A percentile compares a stretch with the other conserved stretches of the same genome.
Evolutionary conservation across 2,329 filamentous ascomycete genomes (phyloP).

Genomic region (Colletotrichum sublineola): DNA sequence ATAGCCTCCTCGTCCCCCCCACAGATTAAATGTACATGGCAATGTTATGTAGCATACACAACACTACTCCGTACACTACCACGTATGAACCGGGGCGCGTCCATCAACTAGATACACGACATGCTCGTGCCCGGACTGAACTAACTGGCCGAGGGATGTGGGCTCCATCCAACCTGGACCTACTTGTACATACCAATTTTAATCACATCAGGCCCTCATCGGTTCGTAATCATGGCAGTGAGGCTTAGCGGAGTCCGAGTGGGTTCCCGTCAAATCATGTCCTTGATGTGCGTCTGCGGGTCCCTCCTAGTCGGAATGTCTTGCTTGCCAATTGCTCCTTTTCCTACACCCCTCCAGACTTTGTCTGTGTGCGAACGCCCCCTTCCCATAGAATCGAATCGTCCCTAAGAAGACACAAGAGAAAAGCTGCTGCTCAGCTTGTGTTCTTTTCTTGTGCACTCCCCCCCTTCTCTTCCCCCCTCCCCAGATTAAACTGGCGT

Average conservation of each 20-base stretch:
- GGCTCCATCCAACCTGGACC: slow-evolving; percentile 36
- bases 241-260: slow-evolving; percentile 41
- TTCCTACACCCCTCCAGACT: slow-evolving; percentile 1
- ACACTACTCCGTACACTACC: not conserved
- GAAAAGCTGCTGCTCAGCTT: slow-evolving; percentile 21
- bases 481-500: slow-evolving; percentile 17
- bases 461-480: not conserved
- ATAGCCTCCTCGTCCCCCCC: slow-evolving; percentile 5
- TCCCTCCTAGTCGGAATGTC: slow-evolving; percentile 6
- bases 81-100: slow-evolving; percentile 21
- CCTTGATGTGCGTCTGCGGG: slow-evolving; percentile 17
- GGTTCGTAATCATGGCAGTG: slow-evolving; percentile 41
- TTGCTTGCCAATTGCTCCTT: slow-evolving; percentile 23
- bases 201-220: slow-evolving; percentile 41
- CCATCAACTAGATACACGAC: slow-evolving; percentile 16
- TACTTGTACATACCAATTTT: slow-evolving; percentile 31
- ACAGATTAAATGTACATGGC: slow-evolving; percentile 3
- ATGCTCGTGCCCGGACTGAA: slow-evolving; percentile 33
- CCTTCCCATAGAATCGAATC: slow-evolving; percentile 6
- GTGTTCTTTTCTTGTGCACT: slow-evolving; percentile 24
- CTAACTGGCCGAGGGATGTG: slow-evolving; percentile 31
- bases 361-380: not conserved
- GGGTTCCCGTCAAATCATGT: slow-evolving; percentile 40
- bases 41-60: not conserved
- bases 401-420: slow-evolving; percentile 15